Evolutionary conservation across 2,329 filamentous ascomycete genomes (phyloP), one percentile per base, ranked within the genome.

Genomic region (Monilinia fructigena): DNA sequence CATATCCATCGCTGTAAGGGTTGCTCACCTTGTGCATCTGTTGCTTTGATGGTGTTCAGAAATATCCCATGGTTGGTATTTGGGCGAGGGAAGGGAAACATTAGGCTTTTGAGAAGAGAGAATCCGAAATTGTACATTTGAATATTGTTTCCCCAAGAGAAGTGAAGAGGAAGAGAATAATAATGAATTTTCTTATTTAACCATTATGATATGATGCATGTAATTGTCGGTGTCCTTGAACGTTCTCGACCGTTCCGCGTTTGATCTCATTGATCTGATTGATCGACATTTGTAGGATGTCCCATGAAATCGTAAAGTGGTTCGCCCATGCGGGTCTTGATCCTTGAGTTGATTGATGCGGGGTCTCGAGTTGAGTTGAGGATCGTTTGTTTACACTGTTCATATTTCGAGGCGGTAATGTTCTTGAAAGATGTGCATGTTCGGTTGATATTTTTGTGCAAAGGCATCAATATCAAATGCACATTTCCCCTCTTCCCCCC

Each of bases 41-140:
- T 48, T 42, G 28, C 45, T 28, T 50, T 52, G 53, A 65, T 65
- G 62, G 62, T 48, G 42, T 54, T 26, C n/a, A 50, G 18, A 47
- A 54, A 47, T 47, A n/a, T 56, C 53, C 53, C 52, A 56, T 63
- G 58, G 58, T 47, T 63, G 54, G 28, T 59, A 50, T 38, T 54
- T 63, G 26, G 26, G 52, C 47, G 53, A 20, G 45, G 40, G 67
- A 31, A 48, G 67, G 63, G 31, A 65, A 38, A 65, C 62, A 65
- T 50, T 31, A 65, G n/a, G 53, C 56, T 68, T 66, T 68, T 71
- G 69, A 69, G 66, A 71, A 68, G 63, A 66, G 61, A 71, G 68
- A 73, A 70, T 72, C 68, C 68, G 68, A 69, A 70, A 70, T 70
- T 72, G 71, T 73, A 72, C 71, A 73, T 72, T 73, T 67, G 68